Evolutionary conservation across 257 asterid genomes (phyloP), one percentile per base, ranked within the genome.

Genomic region (Lycium barbarum): DNA sequence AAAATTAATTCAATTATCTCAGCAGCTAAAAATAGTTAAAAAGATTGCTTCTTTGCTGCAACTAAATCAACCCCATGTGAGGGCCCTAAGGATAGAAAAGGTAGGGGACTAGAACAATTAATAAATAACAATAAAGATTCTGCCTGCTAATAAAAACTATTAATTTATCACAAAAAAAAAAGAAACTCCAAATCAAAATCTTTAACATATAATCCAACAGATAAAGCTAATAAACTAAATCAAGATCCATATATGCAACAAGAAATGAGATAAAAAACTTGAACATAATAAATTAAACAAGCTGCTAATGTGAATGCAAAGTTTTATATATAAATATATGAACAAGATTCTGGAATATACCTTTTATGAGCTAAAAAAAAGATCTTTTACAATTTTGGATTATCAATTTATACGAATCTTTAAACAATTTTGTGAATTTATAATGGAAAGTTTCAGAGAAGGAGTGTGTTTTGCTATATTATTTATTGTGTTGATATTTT

Each of bases 261-360:
- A 8, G 2, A 5, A 49, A 6, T 43, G 33, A 71, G 33, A 43
- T 7, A 43, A 5, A 71, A 71, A 71, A 26, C 1, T 4, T 45
- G 38, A 72, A n/a, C 38, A 45, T 36, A 53, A 72, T 6, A 72
- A 72, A 72, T n/a, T 43, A 72, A 72, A 9, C 58, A 72, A 72
- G 26, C 11, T 72, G 11, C 0, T n/a, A 72, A 45, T 72, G 80
- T n/a, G 57, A 72, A 4, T 40, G 55, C 79, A 20, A 62, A 62
- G 38, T 22, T 61, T 2, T 7, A 3, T 58, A 58, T 2, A 26
- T 63, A 26, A 0, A 22, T 26, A 10, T 26, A 26, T 40, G 7
- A 71, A 72, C 43, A 12, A 43, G 81, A 74, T 49, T 74, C 81
- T 74, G 18, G 81, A 49, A 74, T 47, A 74, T 22, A 74, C 61